Base-by-base conservation (phyloP, 2,329 filamentous ascomycete species). In the Aquanectria penicillioides region DNA sequence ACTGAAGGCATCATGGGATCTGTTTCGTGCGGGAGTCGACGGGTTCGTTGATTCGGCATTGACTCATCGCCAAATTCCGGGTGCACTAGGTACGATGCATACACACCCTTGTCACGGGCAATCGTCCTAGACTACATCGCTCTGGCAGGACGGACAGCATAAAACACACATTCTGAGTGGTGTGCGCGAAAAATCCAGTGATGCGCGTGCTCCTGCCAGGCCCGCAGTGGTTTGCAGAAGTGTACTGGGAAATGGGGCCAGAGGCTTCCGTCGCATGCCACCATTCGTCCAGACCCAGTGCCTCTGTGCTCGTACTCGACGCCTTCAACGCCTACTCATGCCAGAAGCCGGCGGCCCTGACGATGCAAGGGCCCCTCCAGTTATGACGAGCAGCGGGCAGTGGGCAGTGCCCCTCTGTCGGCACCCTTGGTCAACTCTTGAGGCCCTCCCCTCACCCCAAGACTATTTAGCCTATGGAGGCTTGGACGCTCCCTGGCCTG, bases 1-100 rank as follows among this genome's bases (percentile, higher is more conserved):
- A 53, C 46, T 36, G 47, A 43, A 46, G 17, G 37, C 46, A 69
- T 69, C 67, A 69, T 62, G 67, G 56, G 67, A 51, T 57, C 62
- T 26, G 52, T 49, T 25, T n/a, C 12, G 20, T 38, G 28, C 41
- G 49, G 56, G 37, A 34, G 38, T 26, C 29, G 26, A 50, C 40
- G 33, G 26, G 36, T 40, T 48, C 22, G 20, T 58, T 36, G 37
- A 51, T 53, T 59, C 67, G 65, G 67, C 67, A 68, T 69, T 69
- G 67, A 69, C 38, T 69, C 67, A 69, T 66, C 57, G 31, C 47
- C 50, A 28, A 20, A 31, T 53, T 47, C 54, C 54, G 57, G 56
- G 56, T 54, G 46, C 23, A 33, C 34, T 44, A 59, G 33, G 25
- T 28, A 53, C 31, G 18, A 41, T 48, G 46, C 25, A 26, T 26